A percentile compares a stretch with the other conserved stretches of the same genome.
Conservation (phyloP, 2,329 filamentous ascomycete species). For the Ceratocystis harringtonii region DNA sequence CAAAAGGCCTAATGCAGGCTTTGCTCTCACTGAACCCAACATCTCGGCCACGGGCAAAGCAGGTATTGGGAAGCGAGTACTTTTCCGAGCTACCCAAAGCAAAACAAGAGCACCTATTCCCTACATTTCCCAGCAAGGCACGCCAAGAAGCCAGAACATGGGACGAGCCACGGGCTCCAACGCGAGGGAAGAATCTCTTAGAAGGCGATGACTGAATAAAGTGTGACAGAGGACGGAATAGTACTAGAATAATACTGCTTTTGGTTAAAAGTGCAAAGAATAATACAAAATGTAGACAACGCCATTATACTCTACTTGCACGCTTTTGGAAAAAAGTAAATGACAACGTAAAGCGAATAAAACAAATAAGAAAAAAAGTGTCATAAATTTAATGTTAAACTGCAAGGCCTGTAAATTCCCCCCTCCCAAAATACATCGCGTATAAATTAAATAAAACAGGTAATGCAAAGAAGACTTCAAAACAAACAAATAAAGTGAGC, state of each 20-base stretch:
- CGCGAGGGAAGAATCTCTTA: conserved; percentile 43
- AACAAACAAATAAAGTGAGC: background rate
- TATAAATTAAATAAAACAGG: conserved; percentile 1
- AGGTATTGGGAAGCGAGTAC: conserved; percentile 67
- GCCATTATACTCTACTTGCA: background rate
- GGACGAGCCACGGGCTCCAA: conserved; percentile 64
- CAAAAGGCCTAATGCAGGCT: conserved; percentile 50
- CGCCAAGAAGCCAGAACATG: conserved; percentile 66
- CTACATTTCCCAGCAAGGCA: conserved; percentile 90
- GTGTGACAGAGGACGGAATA: background rate
- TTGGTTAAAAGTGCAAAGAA: background rate
- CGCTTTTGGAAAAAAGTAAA: background rate
- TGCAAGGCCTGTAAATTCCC: background rate
- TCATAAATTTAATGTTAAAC: conserved; percentile 3
- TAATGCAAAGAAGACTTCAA: background rate
- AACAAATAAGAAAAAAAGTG: background rate
- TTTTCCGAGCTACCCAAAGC: conserved; percentile 81
- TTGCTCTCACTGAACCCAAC: conserved; percentile 64
- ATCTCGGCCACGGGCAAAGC: conserved; percentile 51
- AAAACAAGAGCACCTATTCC: conserved; percentile 84
- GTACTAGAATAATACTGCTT: background rate
- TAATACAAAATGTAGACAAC: background rate
- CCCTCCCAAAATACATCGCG: background rate
- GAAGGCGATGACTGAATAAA: background rate
- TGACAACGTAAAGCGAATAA: background rate